Evolutionary conservation across 768 basidiomycete species (phyloP), one percentile per base, ranked within the genome.

Genomic region (Kwoniella bestiolae): DNA sequence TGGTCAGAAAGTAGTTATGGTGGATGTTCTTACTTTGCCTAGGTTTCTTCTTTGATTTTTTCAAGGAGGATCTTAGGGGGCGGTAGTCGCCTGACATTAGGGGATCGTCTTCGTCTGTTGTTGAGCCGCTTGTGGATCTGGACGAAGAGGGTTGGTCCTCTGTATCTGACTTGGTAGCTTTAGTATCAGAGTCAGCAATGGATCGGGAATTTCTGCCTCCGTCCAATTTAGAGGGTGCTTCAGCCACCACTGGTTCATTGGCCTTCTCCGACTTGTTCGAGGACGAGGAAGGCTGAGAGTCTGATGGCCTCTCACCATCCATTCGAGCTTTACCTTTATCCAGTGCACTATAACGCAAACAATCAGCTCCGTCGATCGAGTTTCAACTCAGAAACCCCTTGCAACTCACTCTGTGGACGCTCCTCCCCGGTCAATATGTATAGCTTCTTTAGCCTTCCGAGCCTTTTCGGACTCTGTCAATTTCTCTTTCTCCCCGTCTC

Each of bases 1-100:
- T 78, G 16, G 76, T 78, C 68, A 78, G 63, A 52, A 75, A 76
- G 57, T 70, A 73, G 41, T 78, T 78, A 49, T 77, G 73, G 31
- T 77, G 76, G 29, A 72, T 71, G 26, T 73, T 72, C 49, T 73
- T 73, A 18, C 51, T 35, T 56, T 78, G 72, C 9, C 67, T 45
- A 11, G 71, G 65, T 56, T 76, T 75, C 65, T 73, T 74, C 51
- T 73, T 74, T 2, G 70, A 70, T 50, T 78, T 78, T 58, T 78
- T 78, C 38, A 78, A 49, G 2, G 58, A 66, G 38, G 74, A 75
- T 47, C 69, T 70, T 21, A 78, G 71, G 18, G 74, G 72, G 32
- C 69, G 56, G 28, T 69, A 68, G 32, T 77, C 76, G 11, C 76
- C 76, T 46, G 71, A 53, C 71, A 77, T 75, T 7, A 77, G 66